These are phyloP conservation scores for Cenchrus fungigraminus DNA, from an alignment of 176 grass and related monocot species.

Conservation along the genomic window DNA sequence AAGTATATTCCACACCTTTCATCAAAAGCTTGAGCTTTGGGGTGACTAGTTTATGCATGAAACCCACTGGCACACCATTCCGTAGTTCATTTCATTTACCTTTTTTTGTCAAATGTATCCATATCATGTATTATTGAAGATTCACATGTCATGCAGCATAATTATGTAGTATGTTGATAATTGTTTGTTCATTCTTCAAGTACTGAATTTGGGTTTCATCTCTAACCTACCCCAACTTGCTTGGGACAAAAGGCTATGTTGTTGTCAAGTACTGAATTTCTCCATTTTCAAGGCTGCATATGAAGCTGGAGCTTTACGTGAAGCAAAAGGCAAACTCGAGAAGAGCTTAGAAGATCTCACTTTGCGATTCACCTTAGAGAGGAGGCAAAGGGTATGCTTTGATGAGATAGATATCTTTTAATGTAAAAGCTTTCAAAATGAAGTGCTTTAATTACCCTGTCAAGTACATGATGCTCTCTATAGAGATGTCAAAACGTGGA, in stretches of 20 bases:
- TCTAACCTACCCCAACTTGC: too few species aligned
- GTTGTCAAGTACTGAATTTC: slow-evolving; percentile 13
- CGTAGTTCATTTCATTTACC: not conserved
- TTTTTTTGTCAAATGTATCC: not conserved
- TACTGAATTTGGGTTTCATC: slow-evolving; percentile 2
- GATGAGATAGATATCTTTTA: slow-evolving; percentile 15
- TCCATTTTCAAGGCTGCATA: slow-evolving; percentile 68
- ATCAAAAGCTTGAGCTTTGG: not conserved
- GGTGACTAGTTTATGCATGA: not conserved
- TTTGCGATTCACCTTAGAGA: slow-evolving; percentile 77
- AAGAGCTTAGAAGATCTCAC: slow-evolving; percentile 84
- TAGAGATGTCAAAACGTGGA: not conserved
- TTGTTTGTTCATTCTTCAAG: not conserved
- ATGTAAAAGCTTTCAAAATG: not conserved
- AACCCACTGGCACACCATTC: not conserved
- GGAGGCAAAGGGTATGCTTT: slow-evolving; percentile 69
- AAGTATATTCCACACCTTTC: not conserved
- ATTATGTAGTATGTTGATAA: not conserved
- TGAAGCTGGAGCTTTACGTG: slow-evolving; percentile 84
- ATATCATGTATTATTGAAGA: not conserved
- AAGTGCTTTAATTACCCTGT: slow-evolving; percentile 9
- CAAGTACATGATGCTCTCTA: not conserved
- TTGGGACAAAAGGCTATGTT: too few species aligned
- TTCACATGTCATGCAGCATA: slow-evolving; percentile 2
- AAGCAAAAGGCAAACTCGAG: slow-evolving; percentile 89